These are phyloP conservation scores for Phialophora chinensis DNA, from an alignment of 2,329 filamentous ascomycete genomes.

Conservation along the genomic window DNA sequence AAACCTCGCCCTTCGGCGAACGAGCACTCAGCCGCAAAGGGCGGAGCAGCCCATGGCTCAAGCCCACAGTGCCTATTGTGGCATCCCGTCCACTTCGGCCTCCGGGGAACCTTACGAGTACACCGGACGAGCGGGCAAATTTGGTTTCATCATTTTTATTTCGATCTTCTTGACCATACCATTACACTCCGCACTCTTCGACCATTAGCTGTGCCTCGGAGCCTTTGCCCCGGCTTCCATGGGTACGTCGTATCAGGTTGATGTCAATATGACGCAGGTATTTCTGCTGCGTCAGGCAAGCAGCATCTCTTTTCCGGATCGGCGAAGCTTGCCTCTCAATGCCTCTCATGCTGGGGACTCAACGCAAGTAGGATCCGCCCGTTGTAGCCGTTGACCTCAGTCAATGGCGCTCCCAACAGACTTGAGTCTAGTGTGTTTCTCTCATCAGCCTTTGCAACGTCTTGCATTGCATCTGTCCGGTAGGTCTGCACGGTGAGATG, in stretches of 20 bases:
- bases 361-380: constrained; percentile 3
- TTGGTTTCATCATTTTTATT: not conserved
- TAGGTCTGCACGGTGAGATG: not conserved
- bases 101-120: not conserved
- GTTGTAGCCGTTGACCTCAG: constrained; percentile 2
- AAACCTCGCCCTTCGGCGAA: not conserved
- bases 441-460: not conserved
- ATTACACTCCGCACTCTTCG: not conserved
- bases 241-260: not conserved
- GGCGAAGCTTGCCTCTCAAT: not conserved
- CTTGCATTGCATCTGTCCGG: constrained; percentile 1
- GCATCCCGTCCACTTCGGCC: not conserved
- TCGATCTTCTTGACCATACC: not conserved
- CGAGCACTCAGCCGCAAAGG: not conserved
- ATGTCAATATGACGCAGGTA: constrained; percentile 20
- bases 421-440: not conserved
- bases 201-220: not conserved
- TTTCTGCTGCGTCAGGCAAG: not conserved
- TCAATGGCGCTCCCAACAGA: constrained; percentile 13
- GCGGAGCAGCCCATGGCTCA: not conserved
- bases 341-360: constrained; percentile 5
- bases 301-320: not conserved
- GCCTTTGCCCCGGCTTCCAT: not conserved
- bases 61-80: not conserved
- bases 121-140: not conserved